Evolutionary conservation across 805 yeast species (phyloP), one percentile per base, ranked within the genome.

Genomic region (Wickerhamiella occidentalis): DNA sequence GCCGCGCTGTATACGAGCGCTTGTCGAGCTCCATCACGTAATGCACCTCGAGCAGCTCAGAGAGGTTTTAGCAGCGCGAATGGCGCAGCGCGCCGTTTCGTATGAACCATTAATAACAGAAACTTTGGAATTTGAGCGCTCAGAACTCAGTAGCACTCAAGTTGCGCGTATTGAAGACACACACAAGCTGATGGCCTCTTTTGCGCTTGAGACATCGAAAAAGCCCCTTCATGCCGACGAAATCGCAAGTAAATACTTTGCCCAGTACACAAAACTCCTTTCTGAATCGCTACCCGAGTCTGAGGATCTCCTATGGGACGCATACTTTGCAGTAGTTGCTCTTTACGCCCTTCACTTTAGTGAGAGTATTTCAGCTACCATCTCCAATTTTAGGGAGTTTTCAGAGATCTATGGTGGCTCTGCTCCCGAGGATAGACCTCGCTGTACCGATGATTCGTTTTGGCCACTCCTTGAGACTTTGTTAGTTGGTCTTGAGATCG

Each of bases 1-100:
- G 60, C 22, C 54, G 43, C 15, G 67, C 67, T 4, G 68, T 64
- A 51, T 58, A 63, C 18, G 66, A 59, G 22, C 56, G 51, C 18
- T 44, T 38, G 25, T 45, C 47, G 30, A 45, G 40, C 35, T 45
- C 47, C 47, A 45, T 45, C 40, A 22, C 40, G 30, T 40, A 45
- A 45, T 45, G 47, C 22, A 21, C 23, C n/a, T 35, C 8, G 35
- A 45, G 25, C 40, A 33, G 47, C 30, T 45, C 22, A 35, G 25
- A 23, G 21, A 36, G n/a, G 41, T 45, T 36, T 36, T 45, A 26
- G 47, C 41, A n/a, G 41, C 18, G 35, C 47, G 47, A 19, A 22
- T 45, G 19, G 47, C 40, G 33, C 15, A 25, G 17, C 25, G 36
- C n/a, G 29, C 44, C 21, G 25, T 22, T 13, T 15, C 23, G 5